Evolutionary conservation across 352 stramenopile genomes (phyloP).

Genomic region (Stephanocyclus meneghinianus): DNA sequence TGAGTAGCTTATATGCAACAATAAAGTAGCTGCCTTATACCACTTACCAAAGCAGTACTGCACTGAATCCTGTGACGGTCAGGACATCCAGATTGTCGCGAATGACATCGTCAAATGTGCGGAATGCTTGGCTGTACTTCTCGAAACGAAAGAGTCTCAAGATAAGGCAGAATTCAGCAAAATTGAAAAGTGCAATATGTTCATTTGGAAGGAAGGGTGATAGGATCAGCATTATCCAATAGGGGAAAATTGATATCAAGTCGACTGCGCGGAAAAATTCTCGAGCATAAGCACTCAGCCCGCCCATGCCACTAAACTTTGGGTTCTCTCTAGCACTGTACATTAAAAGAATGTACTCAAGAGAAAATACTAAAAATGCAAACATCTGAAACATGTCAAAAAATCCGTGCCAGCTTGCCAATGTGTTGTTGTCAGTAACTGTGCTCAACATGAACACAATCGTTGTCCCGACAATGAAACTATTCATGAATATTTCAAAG

Average conservation of each 20-base stretch:
- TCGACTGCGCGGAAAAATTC: conserved; percentile 68
- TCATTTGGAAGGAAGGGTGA: background rate
- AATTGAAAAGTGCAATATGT: conserved; percentile 6
- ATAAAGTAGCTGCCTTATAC: background rate
- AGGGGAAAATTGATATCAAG: conserved; percentile 68
- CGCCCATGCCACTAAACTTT: conserved; percentile 49
- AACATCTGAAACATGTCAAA: conserved; percentile 65
- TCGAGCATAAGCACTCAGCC: conserved; percentile 36
- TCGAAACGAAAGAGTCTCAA: conserved; percentile 76
- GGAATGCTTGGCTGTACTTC: conserved; percentile 82
- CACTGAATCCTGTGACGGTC: conserved; percentile 81
- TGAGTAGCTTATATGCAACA: background rate
- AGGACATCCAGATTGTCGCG: conserved; percentile 78
- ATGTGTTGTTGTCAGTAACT: conserved; percentile 1
- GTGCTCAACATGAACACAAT: conserved; percentile 76
- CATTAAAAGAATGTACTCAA: conserved; percentile 61
- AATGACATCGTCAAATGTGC: conserved; percentile 81
- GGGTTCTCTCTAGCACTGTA: conserved; percentile 62
- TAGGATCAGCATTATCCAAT: conserved; percentile 53
- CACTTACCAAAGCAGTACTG: conserved; percentile 69
- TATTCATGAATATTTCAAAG: conserved; percentile 63
- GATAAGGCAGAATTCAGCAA: conserved; percentile 57
- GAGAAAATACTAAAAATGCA: conserved; percentile 60
- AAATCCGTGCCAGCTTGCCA: conserved; percentile 19
- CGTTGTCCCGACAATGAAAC: conserved; percentile 57